Base-by-base conservation (phyloP, 2,329 filamentous ascomycete genomes). In the Cordyceps farinosa region DNA sequence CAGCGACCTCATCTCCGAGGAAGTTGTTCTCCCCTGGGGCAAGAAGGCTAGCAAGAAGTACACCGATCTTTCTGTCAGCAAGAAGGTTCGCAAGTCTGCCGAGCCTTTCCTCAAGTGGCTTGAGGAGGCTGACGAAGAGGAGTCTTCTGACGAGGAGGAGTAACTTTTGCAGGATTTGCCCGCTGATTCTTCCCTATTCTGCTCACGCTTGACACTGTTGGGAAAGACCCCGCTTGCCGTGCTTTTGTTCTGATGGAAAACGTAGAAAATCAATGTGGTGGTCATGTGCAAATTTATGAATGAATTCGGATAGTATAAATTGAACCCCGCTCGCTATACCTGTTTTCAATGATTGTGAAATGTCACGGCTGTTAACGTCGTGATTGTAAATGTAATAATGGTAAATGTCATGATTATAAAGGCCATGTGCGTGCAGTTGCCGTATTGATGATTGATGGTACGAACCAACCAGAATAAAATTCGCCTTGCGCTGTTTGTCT, bases 41-140 rank as follows among this genome's bases (percentile, higher is more conserved):
- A 84, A 86, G 74, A 97, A 95, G 84, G 92, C 94, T 65, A 97
- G 92, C 86, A 97, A 96, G 89, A 97, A 97, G 82, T 98, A 98
- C 76, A 91, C 96, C 70, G 94, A 98, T 75, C 78, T 96, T 65
- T 75, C 88, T 65, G 93, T 88, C 66, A 96, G 92, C 80, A 94
- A 92, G 84, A 96, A 96, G 84, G 92, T 98, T 67, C 92, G 93
- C 80, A 94, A 96, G 83, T 90, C 91, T 68, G 92, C 95, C 61
- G 90, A 96, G 82, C 89, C 91, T 67, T 99, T 99, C 85, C 84
- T 97, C 73, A 90, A 88, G 71, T 98, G 93, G 94, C 91, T 98
- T 64, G 87, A 91, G 70, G 91, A 90, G 77, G 93, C 93, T 61
- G 90, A 93, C 76, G 87, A 89, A 67, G 88, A 90, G 67, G 87